Base-by-base conservation (phyloP, 495 filamentous ascomycete species). In the Hypomontagnella submonticulosa region DNA sequence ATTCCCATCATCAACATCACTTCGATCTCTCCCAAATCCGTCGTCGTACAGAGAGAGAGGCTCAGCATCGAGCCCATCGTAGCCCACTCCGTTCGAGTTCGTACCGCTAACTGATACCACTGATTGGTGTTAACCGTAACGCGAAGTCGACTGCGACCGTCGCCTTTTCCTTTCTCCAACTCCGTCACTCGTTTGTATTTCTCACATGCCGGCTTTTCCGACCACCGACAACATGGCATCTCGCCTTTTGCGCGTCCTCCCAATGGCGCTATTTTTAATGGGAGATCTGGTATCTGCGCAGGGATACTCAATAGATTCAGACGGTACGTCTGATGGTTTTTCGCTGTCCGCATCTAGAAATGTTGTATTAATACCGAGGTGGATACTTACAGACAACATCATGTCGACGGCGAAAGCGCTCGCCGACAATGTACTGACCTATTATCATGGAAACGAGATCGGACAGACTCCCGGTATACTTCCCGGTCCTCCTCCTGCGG, bases 391-490 rank as follows among this genome's bases (percentile, higher is more conserved):
- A 87, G 84, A 73, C 42, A 82, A 83, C 13, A 80, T 90, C 60
- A 84, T 80, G 51, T 70, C 69, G 47, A 80, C 84, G 16, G 81
- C 88, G 11, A 80, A 79, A 54, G 80, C 77, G 3, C 79, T 87
- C 56, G 86, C 87, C n/a, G 76, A 80, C 54, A 82, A 83, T 58
- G 79, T 87, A 74, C 83, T 89, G 76, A 73, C 74, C 30, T 83
- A 81, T 64, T 90, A 90, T 63, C 77, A 85, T 47, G 81, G 81
- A 38, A 84, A 85, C 51, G 71, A 82, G 43, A 73, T 80, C 4
- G 85, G 86, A 47, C 77, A 84, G 47, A 87, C 85, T 12, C 87
- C 87, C 8, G 90, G 90, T 40, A 85, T 91, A 41, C 77, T 92
- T 15, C 83, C 84, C 12, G 81, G 79, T 0, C 82, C 82, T 10